Evolutionary conservation across 768 basidiomycete genomes (phyloP).

Genomic region (Lentinula edodes): DNA sequence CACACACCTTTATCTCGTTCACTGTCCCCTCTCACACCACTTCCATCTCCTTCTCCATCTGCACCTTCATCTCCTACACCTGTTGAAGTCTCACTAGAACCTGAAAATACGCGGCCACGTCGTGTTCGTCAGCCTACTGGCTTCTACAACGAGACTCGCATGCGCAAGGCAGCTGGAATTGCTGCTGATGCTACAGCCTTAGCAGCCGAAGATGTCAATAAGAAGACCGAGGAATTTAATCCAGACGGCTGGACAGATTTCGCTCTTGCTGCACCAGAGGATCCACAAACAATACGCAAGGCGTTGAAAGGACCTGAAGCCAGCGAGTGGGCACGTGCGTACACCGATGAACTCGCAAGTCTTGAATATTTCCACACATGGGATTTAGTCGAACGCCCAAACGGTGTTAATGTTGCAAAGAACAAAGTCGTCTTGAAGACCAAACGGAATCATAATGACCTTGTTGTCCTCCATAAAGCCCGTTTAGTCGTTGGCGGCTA

Average conservation of each 20-base stretch:
- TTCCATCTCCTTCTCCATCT: background rate
- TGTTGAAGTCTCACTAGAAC: too few relatives aligned
- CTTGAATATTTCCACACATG: constrained; percentile 15
- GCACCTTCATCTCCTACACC: background rate
- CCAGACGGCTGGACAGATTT: background rate
- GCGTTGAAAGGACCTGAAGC: constrained; percentile 1
- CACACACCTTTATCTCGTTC: too few relatives aligned
- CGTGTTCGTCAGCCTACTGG: background rate
- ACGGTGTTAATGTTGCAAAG: constrained; percentile 17
- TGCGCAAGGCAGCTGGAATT: background rate
- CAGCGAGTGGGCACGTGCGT: background rate
- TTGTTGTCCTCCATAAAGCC: constrained; percentile 16
- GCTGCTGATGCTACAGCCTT: background rate
- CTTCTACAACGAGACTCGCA: background rate
- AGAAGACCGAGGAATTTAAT: too few relatives aligned
- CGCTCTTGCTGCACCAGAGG: background rate
- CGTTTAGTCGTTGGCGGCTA: constrained; percentile 20
- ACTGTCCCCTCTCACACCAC: background rate
- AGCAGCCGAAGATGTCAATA: too few relatives aligned
- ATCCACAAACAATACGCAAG: background rate
- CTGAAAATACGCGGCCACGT: background rate
- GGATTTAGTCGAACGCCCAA: constrained; percentile 15
- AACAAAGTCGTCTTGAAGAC: constrained; percentile 5
- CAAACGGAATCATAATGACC: constrained; percentile 17
- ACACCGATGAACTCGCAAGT: constrained; percentile 5